Evolutionary conservation across 1,284 basidiomycete species (phyloP), one percentile per base, ranked within the genome.

Genomic region (Jaminaea rosea): DNA sequence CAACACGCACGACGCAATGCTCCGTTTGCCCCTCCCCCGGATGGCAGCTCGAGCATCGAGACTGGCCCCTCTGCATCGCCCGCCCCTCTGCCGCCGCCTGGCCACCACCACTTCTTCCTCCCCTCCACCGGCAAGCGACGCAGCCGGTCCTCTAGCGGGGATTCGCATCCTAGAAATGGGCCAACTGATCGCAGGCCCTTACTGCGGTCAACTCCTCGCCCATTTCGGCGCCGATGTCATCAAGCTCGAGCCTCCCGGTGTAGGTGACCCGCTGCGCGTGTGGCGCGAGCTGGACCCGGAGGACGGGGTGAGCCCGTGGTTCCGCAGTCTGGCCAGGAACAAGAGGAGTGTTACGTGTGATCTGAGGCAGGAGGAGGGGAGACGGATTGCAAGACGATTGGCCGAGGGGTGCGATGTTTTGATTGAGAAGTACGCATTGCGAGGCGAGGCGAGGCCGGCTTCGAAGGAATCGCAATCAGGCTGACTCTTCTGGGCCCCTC

Each of bases 201-300:
- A 44, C 32, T 50, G 48, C 37, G 48, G 48, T 9, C 41, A 44
- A 24, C 17, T 50, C 8, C 48, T 50, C 2, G 44, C 24, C 6
- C 41, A 50, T 31, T 50, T 44, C 15, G 48, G 48, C 26, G 48
- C 48, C 26, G 48, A 50, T 13, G 48, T 50, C 39, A 46, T 50
- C 48, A 50, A 50, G 44, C 19, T 50, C 17, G 48, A 50, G 28
- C 39, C 48, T 13, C 48, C 48, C 13, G 26, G 26, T n/a, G 17
- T 19, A 6, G 48, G 48, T 13, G 48, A 50, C 24, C 48, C 48
- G 24, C 27, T 50, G 44, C 36, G 48, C 6, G 28, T 44, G 6
- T 50, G 48, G 48, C 21, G 48, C 13, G 48, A 50, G 29, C 29
- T 50, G 3, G 48, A 50, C 26, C 10, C 5, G 19, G 46, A 47